Evolutionary conservation across 257 asterid genomes (phyloP), one percentile per base, ranked within the genome.

Genomic region (Striga asiatica): DNA sequence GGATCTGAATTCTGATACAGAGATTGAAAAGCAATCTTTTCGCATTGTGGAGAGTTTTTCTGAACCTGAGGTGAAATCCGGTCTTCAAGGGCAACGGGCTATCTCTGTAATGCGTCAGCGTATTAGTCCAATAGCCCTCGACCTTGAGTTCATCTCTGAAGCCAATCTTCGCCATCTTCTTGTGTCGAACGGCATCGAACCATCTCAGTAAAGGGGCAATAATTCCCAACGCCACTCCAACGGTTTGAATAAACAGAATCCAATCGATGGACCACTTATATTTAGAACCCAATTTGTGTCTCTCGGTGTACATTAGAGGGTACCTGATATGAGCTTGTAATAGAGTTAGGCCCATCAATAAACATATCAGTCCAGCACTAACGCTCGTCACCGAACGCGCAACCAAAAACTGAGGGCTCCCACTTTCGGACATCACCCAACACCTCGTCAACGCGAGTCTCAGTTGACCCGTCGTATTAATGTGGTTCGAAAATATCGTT

Each of bases 361-460:
- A 53, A 42, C 70, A 69, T n/a, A 76, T 39, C 23, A 55, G 0
- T 13, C 76, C 67, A 2, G 73, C 56, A 21, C 52, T 2, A 21
- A 42, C 53, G 39, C 58, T 59, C 9, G 41, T 29, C 23, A 63
- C 71, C 0, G 72, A 65, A 2, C 77, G 65, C 2, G 71, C 73
- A 3, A 74, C 58, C 42, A 74, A 66, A 37, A 70, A 70, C 21
- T 66, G 74, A 6, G 71, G 66, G 22, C 61, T 56, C 45, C 77
- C 65, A 4, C 73, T 67, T 34, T 51, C 71, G 2, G 73, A 62
- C 80, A 70, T 70, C 31, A 66, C 56, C 69, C 69, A 66, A 22
- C 62, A 66, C 49, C 42, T 66, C 32, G 14, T 62, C 19, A 71
- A 57, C 23, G n/a, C 42, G 3, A 24, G 2, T 41, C 50, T 71